A percentile compares a stretch with the other conserved stretches of the same genome.
Evolutionary conservation across 2,329 filamentous ascomycete genomes (phyloP).

Genomic region (Talaromyces sp.): DNA sequence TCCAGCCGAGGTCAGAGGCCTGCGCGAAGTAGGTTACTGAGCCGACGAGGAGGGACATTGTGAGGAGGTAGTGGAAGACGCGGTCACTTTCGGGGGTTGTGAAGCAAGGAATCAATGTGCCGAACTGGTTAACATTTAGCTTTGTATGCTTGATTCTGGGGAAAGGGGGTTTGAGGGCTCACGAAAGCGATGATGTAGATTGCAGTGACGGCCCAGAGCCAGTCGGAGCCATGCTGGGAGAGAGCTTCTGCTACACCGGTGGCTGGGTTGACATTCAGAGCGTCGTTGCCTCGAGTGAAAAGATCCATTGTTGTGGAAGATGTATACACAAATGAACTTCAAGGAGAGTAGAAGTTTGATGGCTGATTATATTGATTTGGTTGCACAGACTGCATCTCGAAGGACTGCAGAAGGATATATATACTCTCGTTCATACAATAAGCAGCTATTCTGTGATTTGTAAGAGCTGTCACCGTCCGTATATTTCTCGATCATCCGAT

Average conservation of each 20-base stretch:
- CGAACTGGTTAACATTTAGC: slow-evolving; percentile 34
- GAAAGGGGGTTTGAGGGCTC: slow-evolving; percentile 20
- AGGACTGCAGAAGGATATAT: not conserved
- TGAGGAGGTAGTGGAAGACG: slow-evolving; percentile 58
- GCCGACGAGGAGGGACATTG: slow-evolving; percentile 49
- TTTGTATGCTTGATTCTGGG: not conserved
- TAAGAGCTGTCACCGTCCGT: not conserved
- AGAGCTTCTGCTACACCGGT: slow-evolving; percentile 38
- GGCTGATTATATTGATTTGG: not conserved
- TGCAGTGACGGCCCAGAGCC: slow-evolving; percentile 55
- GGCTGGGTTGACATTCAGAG: slow-evolving; percentile 49
- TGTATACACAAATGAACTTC: not conserved
- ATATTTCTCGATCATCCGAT: not conserved
- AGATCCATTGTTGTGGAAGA: not conserved
- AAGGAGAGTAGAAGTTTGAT: not conserved
- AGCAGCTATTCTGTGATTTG: not conserved
- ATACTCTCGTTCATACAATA: not conserved
- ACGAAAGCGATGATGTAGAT: slow-evolving; percentile 50
- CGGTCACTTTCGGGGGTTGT: slow-evolving; percentile 47
- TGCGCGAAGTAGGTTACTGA: slow-evolving; percentile 52
- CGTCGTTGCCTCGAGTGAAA: slow-evolving; percentile 41
- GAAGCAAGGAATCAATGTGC: slow-evolving; percentile 42
- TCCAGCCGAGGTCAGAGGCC: slow-evolving; percentile 52
- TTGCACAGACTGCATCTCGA: not conserved
- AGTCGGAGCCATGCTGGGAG: slow-evolving; percentile 50